Base-by-base conservation (phyloP, 345 rosid genomes). In the Microthlaspi erraticum region DNA sequence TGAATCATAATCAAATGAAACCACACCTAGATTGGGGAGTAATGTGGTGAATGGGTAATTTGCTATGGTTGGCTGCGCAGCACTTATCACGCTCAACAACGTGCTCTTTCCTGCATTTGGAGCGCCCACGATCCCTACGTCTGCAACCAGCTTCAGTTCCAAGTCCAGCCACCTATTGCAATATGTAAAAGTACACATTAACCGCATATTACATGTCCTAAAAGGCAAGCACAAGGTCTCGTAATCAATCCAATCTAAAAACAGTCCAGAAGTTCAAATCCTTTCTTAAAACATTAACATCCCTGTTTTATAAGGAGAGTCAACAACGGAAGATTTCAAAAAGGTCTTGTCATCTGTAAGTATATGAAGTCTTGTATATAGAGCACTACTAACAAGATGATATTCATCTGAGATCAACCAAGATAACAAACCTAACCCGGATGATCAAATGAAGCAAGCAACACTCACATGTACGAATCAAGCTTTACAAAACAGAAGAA, bases 91-190 rank as follows among this genome's bases (percentile, higher is more conserved):
- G 36, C 98, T 91, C 81, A 91, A 77, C 48, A 91, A 79, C 23
- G 95, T 91, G 83, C 96, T 93, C 81, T 93, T 93, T 51, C 98
- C 95, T 36, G 97, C 98, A 85, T 91, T 93, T 67, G 96, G 95
- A 33, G 92, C 97, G 62, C 98, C 98, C 16, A 91, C 87, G 6
- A 93, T 86, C 51, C 98, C 98, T 14, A 93, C 93, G 79, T 91
- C 96, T 0, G 96, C 95, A 6, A 93, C 93, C 55, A 93, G 82
- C 80, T 91, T 87, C 64, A 91, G 81, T 82, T 93, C 98, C 81
- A 93, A 84, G 48, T 93, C 94, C 71, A 93, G 64, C 98, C 97
- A 93, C 98, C 97, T 93, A 83, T 74, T 55, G 49, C 71, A 59
- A 23, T 10, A 33, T 57, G 32, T 20, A 34, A 59, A 36, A 5